Base-by-base conservation (phyloP, 176 grass and related monocot species). In the Rhynchospora pubera region DNA sequence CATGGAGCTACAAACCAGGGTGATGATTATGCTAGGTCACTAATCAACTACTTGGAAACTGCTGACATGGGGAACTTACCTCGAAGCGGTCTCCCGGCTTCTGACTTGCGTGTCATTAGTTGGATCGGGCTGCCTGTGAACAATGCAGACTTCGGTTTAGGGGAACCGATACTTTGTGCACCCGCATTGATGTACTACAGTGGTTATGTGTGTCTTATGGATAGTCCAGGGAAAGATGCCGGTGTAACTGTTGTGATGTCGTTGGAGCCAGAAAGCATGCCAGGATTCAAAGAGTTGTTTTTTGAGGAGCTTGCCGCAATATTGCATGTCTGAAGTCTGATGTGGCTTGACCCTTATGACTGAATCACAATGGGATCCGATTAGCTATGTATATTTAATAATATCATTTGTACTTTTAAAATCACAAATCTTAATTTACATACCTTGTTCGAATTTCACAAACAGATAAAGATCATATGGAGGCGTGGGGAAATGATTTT, bases 121-220 rank as follows among this genome's bases (percentile, higher is more conserved):
- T 93, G 88, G 91, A 79, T 75, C 66, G 76, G 84, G 59, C 45
- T 90, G 81, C 81, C 86, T 12, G 67, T 93, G 48, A 84, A 88
- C 86, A 86, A 76, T 70, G 88, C 88, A 0, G 86, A 93, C 77
- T 93, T 93, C 43, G 88, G 88, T 0, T 91, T 85, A 88, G 91
- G 84, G 0, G 74, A 80, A 30, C 91, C 91, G 28, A 78, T n/a
- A n/a, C 84, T 88, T 84, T 84, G 90, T 78, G 81, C 45, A 7
- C 75, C 82, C 0, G 88, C 91, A 8, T 80, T 68, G 47, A 62
- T 93, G 34, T 58, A 88, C 66, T 88, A 82, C 62, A 73, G 86
- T 7, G 88, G 88, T 3, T 62, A 59, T 15, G 80, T 83, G 23
- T 83, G 53, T 69, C n/a, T 83, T 6, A 69, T 69, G 80, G 21